Evolutionary conservation across 169 alveolate species (phyloP).

Genomic region (Plasmodium coatneyi): DNA sequence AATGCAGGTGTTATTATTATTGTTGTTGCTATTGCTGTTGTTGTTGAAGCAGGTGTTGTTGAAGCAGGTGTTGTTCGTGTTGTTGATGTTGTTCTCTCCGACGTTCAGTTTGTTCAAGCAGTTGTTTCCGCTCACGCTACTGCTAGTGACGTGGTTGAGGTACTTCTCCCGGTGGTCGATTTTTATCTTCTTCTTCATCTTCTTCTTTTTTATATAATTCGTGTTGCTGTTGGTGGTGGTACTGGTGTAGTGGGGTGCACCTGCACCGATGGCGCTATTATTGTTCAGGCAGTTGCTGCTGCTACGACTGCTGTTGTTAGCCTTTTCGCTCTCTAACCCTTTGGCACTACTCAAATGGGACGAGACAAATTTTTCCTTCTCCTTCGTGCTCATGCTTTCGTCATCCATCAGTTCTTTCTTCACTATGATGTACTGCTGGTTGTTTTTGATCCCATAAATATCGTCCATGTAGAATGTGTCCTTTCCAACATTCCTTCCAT

Average conservation of each 20-base stretch:
- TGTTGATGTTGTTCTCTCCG: slow-evolving; percentile 1
- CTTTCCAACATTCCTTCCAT: neutral
- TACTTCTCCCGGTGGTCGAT: neutral
- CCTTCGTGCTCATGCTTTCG: neutral
- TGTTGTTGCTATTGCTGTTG: neutral
- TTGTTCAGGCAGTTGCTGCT: neutral
- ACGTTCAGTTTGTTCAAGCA: neutral
- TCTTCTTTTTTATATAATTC: neutral
- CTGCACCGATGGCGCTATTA: neutral
- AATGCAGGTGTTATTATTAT: slow-evolving; percentile 13
- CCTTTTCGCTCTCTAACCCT: neutral
- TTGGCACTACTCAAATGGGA: neutral
- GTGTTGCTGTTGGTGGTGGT: too few relatives aligned
- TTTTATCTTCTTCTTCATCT: neutral
- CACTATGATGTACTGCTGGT: neutral
- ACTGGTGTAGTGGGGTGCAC: neutral
- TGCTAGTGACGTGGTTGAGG: neutral
- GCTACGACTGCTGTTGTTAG: slow-evolving; percentile 9
- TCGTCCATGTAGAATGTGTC: slow-evolving; percentile 1
- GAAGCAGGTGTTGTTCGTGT: neutral
- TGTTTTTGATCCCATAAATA: neutral
- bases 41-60: slow-evolving; percentile 11
- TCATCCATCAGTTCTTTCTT: slow-evolving; percentile 4
- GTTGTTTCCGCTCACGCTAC: neutral
- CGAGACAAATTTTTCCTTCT: neutral